Conservation (phyloP, 2,329 filamentous ascomycete species). For the Rhynchosporium secalis region DNA sequence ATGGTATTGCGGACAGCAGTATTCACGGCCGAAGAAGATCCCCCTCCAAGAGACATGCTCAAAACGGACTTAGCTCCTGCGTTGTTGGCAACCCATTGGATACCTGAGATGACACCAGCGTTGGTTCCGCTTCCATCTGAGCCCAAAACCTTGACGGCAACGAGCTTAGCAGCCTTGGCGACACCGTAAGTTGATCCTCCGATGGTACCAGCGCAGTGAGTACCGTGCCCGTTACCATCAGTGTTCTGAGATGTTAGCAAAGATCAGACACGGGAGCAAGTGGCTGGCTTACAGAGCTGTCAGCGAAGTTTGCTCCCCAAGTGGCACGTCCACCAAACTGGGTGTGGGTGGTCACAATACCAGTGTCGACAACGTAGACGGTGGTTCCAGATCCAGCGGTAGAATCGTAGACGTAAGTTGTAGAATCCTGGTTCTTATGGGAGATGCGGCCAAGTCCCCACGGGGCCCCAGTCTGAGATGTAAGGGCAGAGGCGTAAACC, state of each 20-base stretch:
- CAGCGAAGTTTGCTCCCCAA: slow-evolving; percentile 40
- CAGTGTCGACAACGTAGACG: slow-evolving; percentile 43
- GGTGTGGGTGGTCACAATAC: slow-evolving; percentile 40
- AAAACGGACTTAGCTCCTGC: slow-evolving; percentile 46
- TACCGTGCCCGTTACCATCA: slow-evolving; percentile 46
- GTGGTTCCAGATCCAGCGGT: slow-evolving; percentile 40
- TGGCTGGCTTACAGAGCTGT: slow-evolving; percentile 34
- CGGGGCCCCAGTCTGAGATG: slow-evolving; percentile 33
- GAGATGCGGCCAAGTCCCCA: slow-evolving; percentile 42
- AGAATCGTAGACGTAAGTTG: slow-evolving; percentile 40
- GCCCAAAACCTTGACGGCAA: slow-evolving; percentile 44
- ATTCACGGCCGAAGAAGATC: slow-evolving; percentile 50
- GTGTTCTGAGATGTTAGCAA: slow-evolving; percentile 36
- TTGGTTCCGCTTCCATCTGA: slow-evolving; percentile 38
- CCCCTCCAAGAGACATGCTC: slow-evolving; percentile 56
- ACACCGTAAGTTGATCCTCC: slow-evolving; percentile 45
- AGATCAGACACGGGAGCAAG: background rate
- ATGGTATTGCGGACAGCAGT: slow-evolving; percentile 49
- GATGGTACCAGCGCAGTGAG: slow-evolving; percentile 45
- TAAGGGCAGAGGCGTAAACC: slow-evolving; percentile 38
- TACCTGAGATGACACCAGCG: slow-evolving; percentile 43
- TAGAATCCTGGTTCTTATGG: slow-evolving; percentile 31
- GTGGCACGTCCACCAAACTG: slow-evolving; percentile 42
- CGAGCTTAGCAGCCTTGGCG: slow-evolving; percentile 42
- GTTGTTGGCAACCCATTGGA: slow-evolving; percentile 42